Base-by-base conservation (phyloP, 768 basidiomycete species). In the Obba rivulosa region DNA sequence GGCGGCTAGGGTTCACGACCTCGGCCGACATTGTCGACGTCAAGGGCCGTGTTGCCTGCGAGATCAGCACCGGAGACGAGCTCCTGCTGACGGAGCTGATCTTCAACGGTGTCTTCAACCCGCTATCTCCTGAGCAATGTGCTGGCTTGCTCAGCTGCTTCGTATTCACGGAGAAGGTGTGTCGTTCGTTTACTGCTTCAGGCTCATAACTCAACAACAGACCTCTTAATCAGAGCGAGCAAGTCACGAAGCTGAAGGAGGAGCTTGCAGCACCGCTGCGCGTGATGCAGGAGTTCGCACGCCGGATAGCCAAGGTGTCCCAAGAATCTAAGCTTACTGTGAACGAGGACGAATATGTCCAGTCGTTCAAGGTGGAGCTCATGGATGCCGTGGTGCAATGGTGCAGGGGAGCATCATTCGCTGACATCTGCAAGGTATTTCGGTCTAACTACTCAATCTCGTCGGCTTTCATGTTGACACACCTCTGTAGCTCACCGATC, bases 301-400 rank as follows among this genome's bases (percentile, higher is more conserved):
- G 92, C 28, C 81, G 92, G 46, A 99, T 99, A 60, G 96, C 96
- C n/a, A 94, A 90, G 62, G 90, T 98, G 4, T 92, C 92, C 3
- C 87, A 87, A 56, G 96, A 99, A 67, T 90, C 86, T 18, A 96
- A 97, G 64, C 73, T 99, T 3, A 68, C 85, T 1, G 65, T 98
- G 40, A 83, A 88, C 46, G 95, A 98, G 66, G 87, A 96, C 49
- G 92, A 95, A 53, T 99, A 99, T 64, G 91, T 99, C 1, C 76
- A 84, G 45, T 92, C 88, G 10, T 99, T 99, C 82, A 98, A 97
- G 68, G 91, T 96, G 17, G 95, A 97, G 61, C 81, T 99, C 43
- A 99, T 98, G 93, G 96, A 98, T 55, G 91, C 90, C 1, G 96
- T 98, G 9, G 77, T 92, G 31, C 88, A 92, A 52, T 99, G 96